Percentiles rank a stretch among this genome's conserved stretches.
Conservation (phyloP, 2,329 filamentous ascomycete genomes). For the Raffaelea arxii region DNA sequence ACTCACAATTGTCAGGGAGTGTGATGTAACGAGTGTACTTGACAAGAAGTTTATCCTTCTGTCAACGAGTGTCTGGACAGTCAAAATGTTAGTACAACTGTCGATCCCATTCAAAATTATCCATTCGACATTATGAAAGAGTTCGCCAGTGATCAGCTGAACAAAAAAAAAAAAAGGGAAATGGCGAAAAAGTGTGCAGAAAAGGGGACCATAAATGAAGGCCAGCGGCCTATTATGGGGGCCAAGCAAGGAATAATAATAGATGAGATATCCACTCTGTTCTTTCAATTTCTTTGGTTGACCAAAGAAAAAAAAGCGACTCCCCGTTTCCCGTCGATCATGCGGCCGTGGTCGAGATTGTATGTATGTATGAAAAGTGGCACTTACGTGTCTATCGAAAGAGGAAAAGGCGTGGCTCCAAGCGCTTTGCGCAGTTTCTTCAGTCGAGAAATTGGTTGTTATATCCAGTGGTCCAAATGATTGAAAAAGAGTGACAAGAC, state of each 20-base stretch:
- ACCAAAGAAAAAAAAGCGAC: too few species aligned
- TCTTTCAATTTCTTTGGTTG: too few species aligned
- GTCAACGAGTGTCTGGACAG: conserved; percentile 37
- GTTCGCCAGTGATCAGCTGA: conserved; percentile 17
- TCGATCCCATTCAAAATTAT: too few species aligned
- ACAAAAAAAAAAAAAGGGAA: conserved; percentile 2
- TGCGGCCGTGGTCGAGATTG: too few species aligned
- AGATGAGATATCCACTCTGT: neutral
- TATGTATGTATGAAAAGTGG: too few species aligned
- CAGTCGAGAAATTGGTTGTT: too few species aligned
- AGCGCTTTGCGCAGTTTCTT: too few species aligned
- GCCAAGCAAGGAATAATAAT: neutral
- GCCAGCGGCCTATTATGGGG: neutral
- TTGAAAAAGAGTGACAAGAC: conserved; percentile 9
- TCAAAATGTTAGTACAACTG: neutral
- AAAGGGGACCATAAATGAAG: neutral
- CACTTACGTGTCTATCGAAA: too few species aligned
- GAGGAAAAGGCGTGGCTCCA: too few species aligned
- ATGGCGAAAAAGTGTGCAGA: neutral
- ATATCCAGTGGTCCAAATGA: too few species aligned
- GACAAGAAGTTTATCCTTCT: conserved; percentile 30
- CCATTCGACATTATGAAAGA: too few species aligned
- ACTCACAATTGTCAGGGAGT: conserved; percentile 38
- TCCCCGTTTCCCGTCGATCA: too few species aligned
- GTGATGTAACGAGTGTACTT: conserved; percentile 48